Evolutionary conservation across 352 stramenopile species (phyloP).

Genomic region (Phytophthora pluvialis): DNA sequence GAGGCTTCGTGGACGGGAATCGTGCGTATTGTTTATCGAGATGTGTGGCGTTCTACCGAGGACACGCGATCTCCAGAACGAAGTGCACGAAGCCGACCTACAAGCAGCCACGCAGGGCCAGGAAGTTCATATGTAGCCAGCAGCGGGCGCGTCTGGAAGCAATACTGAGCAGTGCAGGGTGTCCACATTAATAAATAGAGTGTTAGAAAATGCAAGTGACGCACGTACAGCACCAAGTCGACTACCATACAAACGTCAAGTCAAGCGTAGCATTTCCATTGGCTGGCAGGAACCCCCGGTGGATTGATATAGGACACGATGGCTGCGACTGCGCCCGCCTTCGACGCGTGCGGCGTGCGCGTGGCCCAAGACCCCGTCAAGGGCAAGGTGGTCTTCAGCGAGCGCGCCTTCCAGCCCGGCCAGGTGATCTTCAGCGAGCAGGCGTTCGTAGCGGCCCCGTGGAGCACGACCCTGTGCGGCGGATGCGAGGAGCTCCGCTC

Average conservation of each 20-base stretch:
- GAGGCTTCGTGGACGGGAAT: constrained; percentile 7
- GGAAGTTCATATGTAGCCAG: constrained; percentile 28
- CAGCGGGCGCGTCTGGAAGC: constrained; percentile 8
- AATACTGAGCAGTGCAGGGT: constrained; percentile 24
- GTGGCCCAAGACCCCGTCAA: constrained; percentile 58
- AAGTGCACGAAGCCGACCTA: constrained; percentile 7
- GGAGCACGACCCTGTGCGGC: constrained; percentile 70
- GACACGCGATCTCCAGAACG: constrained; percentile 5
- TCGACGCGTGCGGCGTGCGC: constrained; percentile 59
- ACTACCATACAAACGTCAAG: constrained; percentile 28
- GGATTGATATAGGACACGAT: constrained; percentile 11
- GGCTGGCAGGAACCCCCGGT: constrained; percentile 6
- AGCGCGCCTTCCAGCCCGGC: constrained; percentile 58
- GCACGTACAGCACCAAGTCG: constrained; percentile 17
- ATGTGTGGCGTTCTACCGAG: constrained; percentile 19
- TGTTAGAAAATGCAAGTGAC: constrained; percentile 42
- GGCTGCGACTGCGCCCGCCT: constrained; percentile 53
- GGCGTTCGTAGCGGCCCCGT: constrained; percentile 74
- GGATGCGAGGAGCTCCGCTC: constrained; percentile 55
- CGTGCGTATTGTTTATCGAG: constrained; percentile 26
- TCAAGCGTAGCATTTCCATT: constrained; percentile 12
- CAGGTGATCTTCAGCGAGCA: constrained; percentile 81
- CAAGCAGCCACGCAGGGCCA: constrained; percentile 11
- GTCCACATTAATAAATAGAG: constrained; percentile 45
- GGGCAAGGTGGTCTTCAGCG: constrained; percentile 65